phyloP scores from a whole-genome alignment of 176 grass and related monocot species.

The Aegilops sharonensis region DNA sequence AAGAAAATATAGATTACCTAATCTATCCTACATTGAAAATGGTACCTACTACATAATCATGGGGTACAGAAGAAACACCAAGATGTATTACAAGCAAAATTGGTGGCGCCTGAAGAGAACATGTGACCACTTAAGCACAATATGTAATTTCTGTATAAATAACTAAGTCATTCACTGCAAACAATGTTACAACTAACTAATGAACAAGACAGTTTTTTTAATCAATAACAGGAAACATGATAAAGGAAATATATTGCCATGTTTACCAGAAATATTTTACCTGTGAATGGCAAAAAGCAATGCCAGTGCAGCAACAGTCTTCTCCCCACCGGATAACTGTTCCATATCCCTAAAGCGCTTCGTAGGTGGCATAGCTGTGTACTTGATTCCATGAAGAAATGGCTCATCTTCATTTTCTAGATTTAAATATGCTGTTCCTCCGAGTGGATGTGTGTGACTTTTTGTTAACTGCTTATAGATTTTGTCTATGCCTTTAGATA shows the following conservation, averaged over 20 bases:
- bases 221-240: neutral
- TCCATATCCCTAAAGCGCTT: slow-evolving; percentile 99
- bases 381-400: slow-evolving; percentile 92
- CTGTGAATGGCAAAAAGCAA: slow-evolving; percentile 99
- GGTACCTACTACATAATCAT: neutral
- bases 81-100: slow-evolving; percentile 30
- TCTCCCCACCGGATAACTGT: slow-evolving; percentile 96
- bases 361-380: slow-evolving; percentile 97
- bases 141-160: slow-evolving; percentile 9
- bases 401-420: slow-evolving; percentile 99
- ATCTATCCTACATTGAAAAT: neutral
- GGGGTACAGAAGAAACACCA: slow-evolving; percentile 10
- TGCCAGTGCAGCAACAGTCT: slow-evolving; percentile 94
- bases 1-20: neutral
- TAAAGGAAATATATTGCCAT: neutral
- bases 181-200: neutral
- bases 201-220: neutral
- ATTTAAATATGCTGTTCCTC: slow-evolving; percentile 95
- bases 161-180: neutral
- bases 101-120: neutral
- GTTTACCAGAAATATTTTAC: slow-evolving; percentile 39
- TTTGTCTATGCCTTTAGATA: slow-evolving; percentile 95
- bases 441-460: slow-evolving; percentile 94
- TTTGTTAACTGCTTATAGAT: slow-evolving; percentile 98
- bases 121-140: neutral